Evolutionary conservation across 306 rosid species (phyloP).

Genomic region (Rosa chinensis): DNA sequence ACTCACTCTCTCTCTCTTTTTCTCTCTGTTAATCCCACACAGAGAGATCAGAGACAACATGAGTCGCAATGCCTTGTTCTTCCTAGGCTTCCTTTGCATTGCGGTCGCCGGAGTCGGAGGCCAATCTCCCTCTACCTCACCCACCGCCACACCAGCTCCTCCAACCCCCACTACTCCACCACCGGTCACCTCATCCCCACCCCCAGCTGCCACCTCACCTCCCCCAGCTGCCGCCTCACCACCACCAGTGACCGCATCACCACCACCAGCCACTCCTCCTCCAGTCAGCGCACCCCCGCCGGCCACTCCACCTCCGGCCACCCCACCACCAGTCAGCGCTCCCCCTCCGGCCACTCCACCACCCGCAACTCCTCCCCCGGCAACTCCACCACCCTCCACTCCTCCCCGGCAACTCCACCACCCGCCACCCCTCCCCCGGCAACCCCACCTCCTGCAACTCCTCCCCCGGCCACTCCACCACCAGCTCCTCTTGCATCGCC

Average conservation of each 20-base stretch:
- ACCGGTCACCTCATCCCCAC: conserved; percentile 24
- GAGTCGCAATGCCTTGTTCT: conserved; percentile 32
- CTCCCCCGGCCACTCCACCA: conserved; percentile 52
- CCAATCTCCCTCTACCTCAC: conserved; percentile 66
- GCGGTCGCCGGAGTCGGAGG: conserved; percentile 50
- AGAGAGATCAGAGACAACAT: neutral
- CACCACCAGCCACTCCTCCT: conserved; percentile 30
- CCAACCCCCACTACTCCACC: conserved; percentile 30
- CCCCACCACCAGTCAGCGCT: conserved; percentile 27
- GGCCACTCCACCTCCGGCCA: conserved; percentile 27
- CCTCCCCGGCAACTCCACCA: conserved; percentile 38
- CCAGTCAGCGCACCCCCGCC: conserved; percentile 43
- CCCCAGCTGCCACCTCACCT: conserved; percentile 37
- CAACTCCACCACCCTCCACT: conserved; percentile 41
- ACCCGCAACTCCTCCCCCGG: conserved; percentile 22
- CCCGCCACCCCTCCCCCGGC: conserved; percentile 49
- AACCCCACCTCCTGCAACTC: conserved; percentile 57
- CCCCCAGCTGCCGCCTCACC: conserved; percentile 19
- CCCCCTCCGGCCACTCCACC: conserved; percentile 54
- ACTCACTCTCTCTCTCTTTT: neutral
- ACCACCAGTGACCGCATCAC: conserved; percentile 8
- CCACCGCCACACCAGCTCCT: conserved; percentile 39
- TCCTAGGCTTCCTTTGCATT: conserved; percentile 49
- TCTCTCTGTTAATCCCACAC: neutral
- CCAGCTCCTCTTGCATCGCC: conserved; percentile 55